Evolutionary conservation across 2,329 filamentous ascomycete species (phyloP).

Genomic region (Aureobasidium sp.): DNA sequence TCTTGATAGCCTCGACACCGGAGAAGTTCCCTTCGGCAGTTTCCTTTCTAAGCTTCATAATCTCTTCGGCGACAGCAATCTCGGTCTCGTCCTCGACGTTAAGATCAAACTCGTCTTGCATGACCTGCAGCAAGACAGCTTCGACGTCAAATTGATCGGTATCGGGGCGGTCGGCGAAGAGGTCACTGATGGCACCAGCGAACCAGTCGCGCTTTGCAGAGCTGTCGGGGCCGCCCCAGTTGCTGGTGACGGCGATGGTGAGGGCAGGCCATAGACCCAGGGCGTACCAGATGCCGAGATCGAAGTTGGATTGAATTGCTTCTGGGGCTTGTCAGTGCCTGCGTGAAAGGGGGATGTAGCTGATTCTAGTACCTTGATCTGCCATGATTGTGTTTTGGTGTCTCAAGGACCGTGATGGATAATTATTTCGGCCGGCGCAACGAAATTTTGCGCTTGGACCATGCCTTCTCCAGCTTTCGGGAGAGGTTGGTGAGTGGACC

Average conservation of each 20-base stretch:
- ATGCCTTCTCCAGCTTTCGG: background rate
- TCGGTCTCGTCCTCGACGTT: constrained; percentile 85
- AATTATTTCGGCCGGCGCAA: background rate
- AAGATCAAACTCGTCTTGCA: constrained; percentile 93
- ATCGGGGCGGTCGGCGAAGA: constrained; percentile 54
- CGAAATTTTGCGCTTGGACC: constrained; percentile 1
- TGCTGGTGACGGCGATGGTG: constrained; percentile 73
- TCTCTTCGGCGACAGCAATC: constrained; percentile 61
- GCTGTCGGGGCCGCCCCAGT: constrained; percentile 79
- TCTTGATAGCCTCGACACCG: constrained; percentile 42
- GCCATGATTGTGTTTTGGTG: constrained; percentile 6
- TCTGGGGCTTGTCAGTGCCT: background rate
- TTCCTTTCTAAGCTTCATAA: constrained; percentile 59
- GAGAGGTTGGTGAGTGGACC: background rate
- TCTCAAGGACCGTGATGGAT: background rate
- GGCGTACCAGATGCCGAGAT: constrained; percentile 75
- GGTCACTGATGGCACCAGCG: constrained; percentile 74
- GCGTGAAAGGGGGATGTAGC: too few relatives aligned
- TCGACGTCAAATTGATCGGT: constrained; percentile 75
- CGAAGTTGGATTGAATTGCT: constrained; percentile 40
- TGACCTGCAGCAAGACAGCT: constrained; percentile 74
- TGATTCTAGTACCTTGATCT: background rate
- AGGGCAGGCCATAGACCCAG: constrained; percentile 74
- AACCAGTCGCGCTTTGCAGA: constrained; percentile 94
- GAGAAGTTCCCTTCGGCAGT: constrained; percentile 52